Evolutionary conservation across 1,139 yeast genomes (phyloP).

Genomic region (Diutina pseudorugosa): DNA sequence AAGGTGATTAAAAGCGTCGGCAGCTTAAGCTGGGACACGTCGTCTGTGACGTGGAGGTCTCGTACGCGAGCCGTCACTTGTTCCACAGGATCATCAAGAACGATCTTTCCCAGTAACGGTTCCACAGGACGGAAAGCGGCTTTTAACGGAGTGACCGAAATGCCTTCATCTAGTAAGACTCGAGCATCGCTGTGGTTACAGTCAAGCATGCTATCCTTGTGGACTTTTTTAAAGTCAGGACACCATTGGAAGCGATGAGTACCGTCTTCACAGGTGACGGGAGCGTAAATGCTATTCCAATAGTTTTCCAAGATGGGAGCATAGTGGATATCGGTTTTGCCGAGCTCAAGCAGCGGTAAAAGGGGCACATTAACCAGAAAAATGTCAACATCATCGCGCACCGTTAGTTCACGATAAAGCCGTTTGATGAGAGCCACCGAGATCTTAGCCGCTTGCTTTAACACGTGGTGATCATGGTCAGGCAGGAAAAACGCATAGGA

Average conservation of each 20-base stretch:
- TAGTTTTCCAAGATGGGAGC: constrained; percentile 70
- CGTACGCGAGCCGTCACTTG: constrained; percentile 40
- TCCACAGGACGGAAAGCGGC: constrained; percentile 55
- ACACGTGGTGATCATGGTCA: constrained; percentile 38
- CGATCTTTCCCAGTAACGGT: constrained; percentile 47
- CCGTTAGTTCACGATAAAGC: constrained; percentile 46
- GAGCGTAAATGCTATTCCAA: constrained; percentile 55
- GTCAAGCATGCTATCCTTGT: constrained; percentile 43
- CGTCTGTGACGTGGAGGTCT: constrained; percentile 27
- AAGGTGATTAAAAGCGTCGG: neutral
- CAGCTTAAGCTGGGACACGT: constrained; percentile 7
- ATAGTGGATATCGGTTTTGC: constrained; percentile 48
- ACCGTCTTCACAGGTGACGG: constrained; percentile 18
- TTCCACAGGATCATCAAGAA: constrained; percentile 11
- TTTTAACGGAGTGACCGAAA: constrained; percentile 72
- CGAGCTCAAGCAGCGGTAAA: constrained; percentile 32
- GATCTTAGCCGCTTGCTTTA: constrained; percentile 56
- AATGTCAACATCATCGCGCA: constrained; percentile 40
- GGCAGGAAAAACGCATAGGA: constrained; percentile 65
- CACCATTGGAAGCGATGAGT: constrained; percentile 49
- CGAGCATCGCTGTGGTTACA: constrained; percentile 45
- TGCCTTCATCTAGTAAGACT: constrained; percentile 37
- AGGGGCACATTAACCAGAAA: constrained; percentile 83
- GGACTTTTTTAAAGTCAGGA: constrained; percentile 69
- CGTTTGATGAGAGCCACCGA: constrained; percentile 52